Base-by-base conservation (phyloP, 192 early-diverging fungal species). In the Coemansia sp. region DNA sequence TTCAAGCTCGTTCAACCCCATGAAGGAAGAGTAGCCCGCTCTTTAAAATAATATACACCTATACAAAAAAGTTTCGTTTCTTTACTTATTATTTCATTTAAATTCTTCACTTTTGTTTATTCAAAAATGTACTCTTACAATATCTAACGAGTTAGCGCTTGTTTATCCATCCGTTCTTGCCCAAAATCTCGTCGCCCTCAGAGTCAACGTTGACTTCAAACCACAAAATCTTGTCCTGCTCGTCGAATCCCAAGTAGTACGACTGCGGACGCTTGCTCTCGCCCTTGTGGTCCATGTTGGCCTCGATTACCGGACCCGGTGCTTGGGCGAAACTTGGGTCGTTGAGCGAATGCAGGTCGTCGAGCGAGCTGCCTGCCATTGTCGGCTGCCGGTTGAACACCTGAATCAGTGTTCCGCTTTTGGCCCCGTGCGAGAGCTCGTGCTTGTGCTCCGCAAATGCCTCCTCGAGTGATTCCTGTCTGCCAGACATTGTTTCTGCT, bases 181-280 rank as follows among this genome's bases (percentile, higher is more conserved):
- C 26, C 24, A 78, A 14, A 26, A 65, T 29, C 35, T 78, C 75
- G n/a, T 69, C 50, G 41, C 62, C 66, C 4, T 68, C 29, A 1
- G 48, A 8, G 16, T 27, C 56, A 8, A 71, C 59, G 48, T 72
- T 23, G 16, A 78, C 61, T 12, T 78, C 56, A 69, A 78, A 69
- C 75, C 75, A 78, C 57, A 78, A 49, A 3, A 62, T 54, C 59
- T 62, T 65, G 26, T 62, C 62, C 2, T 58, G 41, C 4, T 54
- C 59, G 13, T 52, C 59, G 24, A 72, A 78, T 1, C 54, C 75
- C 13, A 78, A 20, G 22, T 72, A 77, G 65, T 71, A 77, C 7
- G 66, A 54, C 5, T 62, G 59, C 51, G 56, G 39, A 3, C 43
- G 57, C 8, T 26, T 59, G 57, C 37, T 23, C 13, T 14, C 20